Conservation (phyloP, 1,139 yeast genomes). For the Scheffersomyces quercinus region DNA sequence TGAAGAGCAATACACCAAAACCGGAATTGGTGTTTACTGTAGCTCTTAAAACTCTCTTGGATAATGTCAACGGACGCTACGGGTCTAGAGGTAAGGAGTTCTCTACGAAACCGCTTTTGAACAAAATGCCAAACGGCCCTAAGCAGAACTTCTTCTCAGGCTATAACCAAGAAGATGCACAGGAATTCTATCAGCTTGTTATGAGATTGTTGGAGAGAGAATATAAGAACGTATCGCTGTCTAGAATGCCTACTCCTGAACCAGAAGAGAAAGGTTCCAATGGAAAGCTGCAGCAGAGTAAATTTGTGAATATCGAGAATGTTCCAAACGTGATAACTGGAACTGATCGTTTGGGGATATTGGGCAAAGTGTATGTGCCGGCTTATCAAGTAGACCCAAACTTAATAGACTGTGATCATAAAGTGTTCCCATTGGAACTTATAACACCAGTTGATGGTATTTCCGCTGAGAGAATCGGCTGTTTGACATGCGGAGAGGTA, state of each 20-base stretch:
- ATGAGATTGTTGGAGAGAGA: conserved; percentile 75
- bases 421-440: conserved; percentile 54
- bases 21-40: conserved; percentile 49
- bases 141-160: conserved; percentile 75
- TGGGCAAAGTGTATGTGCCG: conserved; percentile 69
- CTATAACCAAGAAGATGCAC: conserved; percentile 92
- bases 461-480: conserved; percentile 84
- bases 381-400: conserved; percentile 76
- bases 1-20: conserved; percentile 32
- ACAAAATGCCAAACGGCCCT: conserved; percentile 78
- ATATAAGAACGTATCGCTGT: conserved; percentile 26
- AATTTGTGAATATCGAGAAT: conserved; percentile 24
- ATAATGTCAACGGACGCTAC: conserved; percentile 58
- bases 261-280: not conserved
- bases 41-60: conserved; percentile 51
- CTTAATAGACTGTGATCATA: conserved; percentile 34
- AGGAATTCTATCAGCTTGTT: conserved; percentile 85
- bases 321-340: conserved; percentile 40
- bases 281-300: conserved; percentile 10
- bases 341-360: conserved; percentile 49
- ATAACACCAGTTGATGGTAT: conserved; percentile 90
- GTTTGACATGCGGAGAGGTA: conserved; percentile 85
- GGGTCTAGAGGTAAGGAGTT: conserved; percentile 59
- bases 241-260: conserved; percentile 4
- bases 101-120: conserved; percentile 63